Evolutionary conservation across 176 grass and related monocot genomes (phyloP).

Genomic region (Metroxylon sagu): DNA sequence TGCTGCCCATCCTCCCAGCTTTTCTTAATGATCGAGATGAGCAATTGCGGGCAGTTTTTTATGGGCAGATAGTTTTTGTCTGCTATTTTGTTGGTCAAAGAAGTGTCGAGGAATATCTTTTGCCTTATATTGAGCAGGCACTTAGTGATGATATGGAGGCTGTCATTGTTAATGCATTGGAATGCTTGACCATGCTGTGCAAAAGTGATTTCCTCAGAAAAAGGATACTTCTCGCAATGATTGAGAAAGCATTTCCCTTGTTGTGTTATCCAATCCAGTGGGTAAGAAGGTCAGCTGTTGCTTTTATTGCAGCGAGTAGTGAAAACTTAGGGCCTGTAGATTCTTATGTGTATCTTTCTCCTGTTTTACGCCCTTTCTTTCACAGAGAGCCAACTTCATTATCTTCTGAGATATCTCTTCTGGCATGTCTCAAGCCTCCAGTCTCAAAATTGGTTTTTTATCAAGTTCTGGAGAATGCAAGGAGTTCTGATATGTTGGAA

Average conservation of each 20-base stretch:
- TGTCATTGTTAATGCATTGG: conserved; percentile 76
- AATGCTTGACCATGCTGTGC: conserved; percentile 87
- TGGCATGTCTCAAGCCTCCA: conserved; percentile 71
- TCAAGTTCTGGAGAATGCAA: conserved; percentile 74
- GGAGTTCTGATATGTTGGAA: conserved; percentile 46
- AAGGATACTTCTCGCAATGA: conserved; percentile 68
- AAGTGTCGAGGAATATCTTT: conserved; percentile 95
- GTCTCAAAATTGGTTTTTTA: conserved; percentile 74
- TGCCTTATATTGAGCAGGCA: conserved; percentile 94
- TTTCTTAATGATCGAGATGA: conserved; percentile 94
- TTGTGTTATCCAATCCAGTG: conserved; percentile 86
- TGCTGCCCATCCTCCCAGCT: conserved; percentile 88
- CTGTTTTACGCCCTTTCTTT: conserved; percentile 61
- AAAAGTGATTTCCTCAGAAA: conserved; percentile 75
- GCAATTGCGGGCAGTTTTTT: conserved; percentile 86
- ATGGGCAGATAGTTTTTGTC: conserved; percentile 71
- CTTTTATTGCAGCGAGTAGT: conserved; percentile 67
- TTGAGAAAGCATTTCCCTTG: conserved; percentile 65
- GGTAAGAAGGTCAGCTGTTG: conserved; percentile 79
- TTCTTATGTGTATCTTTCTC: conserved; percentile 81
- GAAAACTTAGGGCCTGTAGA: conserved; percentile 81
- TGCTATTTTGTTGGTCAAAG: conserved; percentile 94
- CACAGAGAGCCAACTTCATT: conserved; percentile 68
- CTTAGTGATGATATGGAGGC: conserved; percentile 74
- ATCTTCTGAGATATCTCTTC: conserved; percentile 61